Percentiles rank a stretch among this genome's conserved stretches.
Conservation (phyloP, 2,329 filamentous ascomycete species). For the Beauveria asiatica region DNA sequence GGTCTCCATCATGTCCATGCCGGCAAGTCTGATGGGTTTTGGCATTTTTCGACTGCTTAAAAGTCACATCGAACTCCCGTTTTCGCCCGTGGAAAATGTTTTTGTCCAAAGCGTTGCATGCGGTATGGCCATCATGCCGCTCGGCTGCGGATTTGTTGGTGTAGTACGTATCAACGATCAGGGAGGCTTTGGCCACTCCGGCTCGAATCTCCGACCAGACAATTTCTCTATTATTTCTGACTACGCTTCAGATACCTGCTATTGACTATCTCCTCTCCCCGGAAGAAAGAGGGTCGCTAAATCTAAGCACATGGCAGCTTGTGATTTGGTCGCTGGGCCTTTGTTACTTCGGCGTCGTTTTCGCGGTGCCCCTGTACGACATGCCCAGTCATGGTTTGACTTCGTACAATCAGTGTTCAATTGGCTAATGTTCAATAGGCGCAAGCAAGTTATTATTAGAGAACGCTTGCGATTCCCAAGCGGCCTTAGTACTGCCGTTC, state of each 20-base stretch:
- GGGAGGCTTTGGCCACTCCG: neutral
- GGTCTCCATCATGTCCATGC: slow-evolving; percentile 89
- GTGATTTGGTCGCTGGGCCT: slow-evolving; percentile 87
- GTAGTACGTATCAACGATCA: slow-evolving; percentile 44
- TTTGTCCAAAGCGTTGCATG: slow-evolving; percentile 93
- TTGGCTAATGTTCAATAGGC: slow-evolving; percentile 26
- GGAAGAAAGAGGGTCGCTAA: slow-evolving; percentile 70
- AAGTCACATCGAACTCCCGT: slow-evolving; percentile 66
- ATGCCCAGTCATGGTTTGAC: neutral
- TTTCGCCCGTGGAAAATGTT: slow-evolving; percentile 93
- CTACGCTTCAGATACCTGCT: slow-evolving; percentile 57
- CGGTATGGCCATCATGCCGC: slow-evolving; percentile 90
- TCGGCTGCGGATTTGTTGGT: slow-evolving; percentile 92
- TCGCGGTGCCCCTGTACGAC: slow-evolving; percentile 73
- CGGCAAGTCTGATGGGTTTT: slow-evolving; percentile 86
- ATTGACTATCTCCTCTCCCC: slow-evolving; percentile 75
- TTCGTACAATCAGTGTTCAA: neutral
- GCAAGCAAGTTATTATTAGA: slow-evolving; percentile 83
- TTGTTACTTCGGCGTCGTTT: slow-evolving; percentile 94
- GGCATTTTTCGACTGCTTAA: slow-evolving; percentile 80
- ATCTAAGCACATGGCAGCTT: slow-evolving; percentile 64
- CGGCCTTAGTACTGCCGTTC: slow-evolving; percentile 87
- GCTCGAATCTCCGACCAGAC: neutral
- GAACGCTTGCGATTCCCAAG: slow-evolving; percentile 92
- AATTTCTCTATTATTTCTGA: neutral